These are phyloP conservation scores for Tylopilus felleus DNA, from an alignment of 768 basidiomycete species.

Conservation along the genomic window DNA sequence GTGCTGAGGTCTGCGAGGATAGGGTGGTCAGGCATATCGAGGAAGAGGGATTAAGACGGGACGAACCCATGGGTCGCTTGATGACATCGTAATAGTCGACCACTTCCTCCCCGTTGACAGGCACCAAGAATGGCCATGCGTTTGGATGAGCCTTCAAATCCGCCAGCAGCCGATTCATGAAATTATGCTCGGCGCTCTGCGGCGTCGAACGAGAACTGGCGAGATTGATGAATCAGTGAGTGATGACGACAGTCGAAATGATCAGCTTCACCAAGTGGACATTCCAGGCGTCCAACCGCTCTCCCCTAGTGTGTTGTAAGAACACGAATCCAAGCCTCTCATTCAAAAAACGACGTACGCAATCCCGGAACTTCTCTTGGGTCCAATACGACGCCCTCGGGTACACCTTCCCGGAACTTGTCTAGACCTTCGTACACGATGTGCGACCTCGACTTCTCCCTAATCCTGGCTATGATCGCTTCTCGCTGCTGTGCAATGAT, in stretches of 20 bases:
- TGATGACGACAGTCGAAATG: background rate
- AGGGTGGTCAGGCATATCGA: background rate
- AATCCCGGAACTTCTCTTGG: slow-evolving; percentile 86
- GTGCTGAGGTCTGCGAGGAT: slow-evolving; percentile 71
- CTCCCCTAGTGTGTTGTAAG: slow-evolving; percentile 52
- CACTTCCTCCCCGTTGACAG: slow-evolving; percentile 79
- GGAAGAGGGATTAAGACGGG: background rate
- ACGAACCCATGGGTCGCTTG: slow-evolving; percentile 88
- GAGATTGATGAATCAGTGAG: slow-evolving; percentile 4
- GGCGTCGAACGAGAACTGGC: slow-evolving; percentile 39
- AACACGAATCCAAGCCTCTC: background rate
- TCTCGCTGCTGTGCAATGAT: slow-evolving; percentile 82
- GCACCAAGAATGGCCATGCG: slow-evolving; percentile 84
- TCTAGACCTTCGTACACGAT: slow-evolving; percentile 77
- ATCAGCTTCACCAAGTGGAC: slow-evolving; percentile 57
- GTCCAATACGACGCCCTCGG: slow-evolving; percentile 52
- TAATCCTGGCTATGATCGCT: slow-evolving; percentile 84
- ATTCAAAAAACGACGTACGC: slow-evolving; percentile 42
- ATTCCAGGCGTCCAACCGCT: slow-evolving; percentile 91
- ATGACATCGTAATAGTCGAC: slow-evolving; percentile 89
- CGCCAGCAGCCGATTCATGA: slow-evolving; percentile 74
- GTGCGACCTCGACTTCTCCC: slow-evolving; percentile 82
- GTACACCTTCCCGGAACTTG: slow-evolving; percentile 62
- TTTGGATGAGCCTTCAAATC: slow-evolving; percentile 75
- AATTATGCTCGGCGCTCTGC: slow-evolving; percentile 55